Percentiles rank a stretch among this genome's conserved stretches.
Evolutionary conservation across 1,284 basidiomycete genomes (phyloP).

Genomic region (Pseudozyma sp.): DNA sequence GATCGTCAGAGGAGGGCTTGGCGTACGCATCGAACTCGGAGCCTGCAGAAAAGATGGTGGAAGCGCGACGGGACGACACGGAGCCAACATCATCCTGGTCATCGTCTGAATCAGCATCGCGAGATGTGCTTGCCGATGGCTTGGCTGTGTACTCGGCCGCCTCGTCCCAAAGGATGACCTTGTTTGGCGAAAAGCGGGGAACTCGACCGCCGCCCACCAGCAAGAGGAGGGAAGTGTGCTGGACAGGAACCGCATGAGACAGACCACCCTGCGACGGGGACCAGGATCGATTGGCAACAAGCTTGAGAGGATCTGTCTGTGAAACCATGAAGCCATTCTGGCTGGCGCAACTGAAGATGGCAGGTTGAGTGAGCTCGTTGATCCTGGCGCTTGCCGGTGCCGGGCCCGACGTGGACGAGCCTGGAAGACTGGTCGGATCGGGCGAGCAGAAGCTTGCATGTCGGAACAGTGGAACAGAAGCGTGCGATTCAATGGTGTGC

Average conservation of each 20-base stretch:
- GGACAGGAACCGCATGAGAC: slow-evolving; percentile 45
- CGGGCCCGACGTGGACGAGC: not conserved
- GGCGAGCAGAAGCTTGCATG: slow-evolving; percentile 50
- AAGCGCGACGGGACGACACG: slow-evolving; percentile 27
- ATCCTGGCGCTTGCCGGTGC: not conserved
- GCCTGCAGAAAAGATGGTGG: slow-evolving; percentile 57
- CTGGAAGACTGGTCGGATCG: not conserved
- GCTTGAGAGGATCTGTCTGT: slow-evolving; percentile 50
- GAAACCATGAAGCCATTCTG: slow-evolving; percentile 56
- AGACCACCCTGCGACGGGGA: slow-evolving; percentile 55
- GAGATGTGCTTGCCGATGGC: not conserved
- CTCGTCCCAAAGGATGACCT: slow-evolving; percentile 64
- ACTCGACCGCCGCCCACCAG: slow-evolving; percentile 62
- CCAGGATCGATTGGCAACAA: slow-evolving; percentile 46
- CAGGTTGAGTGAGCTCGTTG: slow-evolving; percentile 24
- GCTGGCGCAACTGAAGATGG: slow-evolving; percentile 60
- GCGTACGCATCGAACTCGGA: slow-evolving; percentile 45
- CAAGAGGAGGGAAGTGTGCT: slow-evolving; percentile 56
- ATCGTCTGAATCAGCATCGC: slow-evolving; percentile 21
- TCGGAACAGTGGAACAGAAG: slow-evolving; percentile 45
- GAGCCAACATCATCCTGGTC: slow-evolving; percentile 7
- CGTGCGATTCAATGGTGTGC: slow-evolving; percentile 57
- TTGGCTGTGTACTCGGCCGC: slow-evolving; percentile 36
- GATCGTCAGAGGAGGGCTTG: not conserved
- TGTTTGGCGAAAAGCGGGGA: slow-evolving; percentile 63